Evolutionary conservation across 2,329 filamentous ascomycete genomes (phyloP).

Genomic region (Ilyonectria destructans): DNA sequence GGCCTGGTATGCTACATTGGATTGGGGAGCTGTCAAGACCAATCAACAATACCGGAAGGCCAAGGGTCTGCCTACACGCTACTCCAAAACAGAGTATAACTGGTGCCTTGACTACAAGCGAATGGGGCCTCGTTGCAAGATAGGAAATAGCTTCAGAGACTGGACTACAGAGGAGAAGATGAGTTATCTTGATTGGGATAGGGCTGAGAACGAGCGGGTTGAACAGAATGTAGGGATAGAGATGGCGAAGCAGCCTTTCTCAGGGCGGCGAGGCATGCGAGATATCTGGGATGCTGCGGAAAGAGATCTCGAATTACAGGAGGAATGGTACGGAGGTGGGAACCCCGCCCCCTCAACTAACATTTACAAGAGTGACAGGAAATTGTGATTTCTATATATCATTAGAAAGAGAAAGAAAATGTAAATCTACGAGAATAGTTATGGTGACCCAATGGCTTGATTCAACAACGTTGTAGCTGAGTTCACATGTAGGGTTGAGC

Average conservation of each 20-base stretch:
- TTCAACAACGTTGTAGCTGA: not conserved
- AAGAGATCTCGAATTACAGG: not conserved
- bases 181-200: no score
- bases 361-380: not conserved
- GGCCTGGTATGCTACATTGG: conserved; percentile 8
- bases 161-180: not conserved
- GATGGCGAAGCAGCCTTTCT: not conserved
- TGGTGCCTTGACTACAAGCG: not conserved
- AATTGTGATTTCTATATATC: not conserved
- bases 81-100: not conserved
- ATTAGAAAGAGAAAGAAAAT: not conserved
- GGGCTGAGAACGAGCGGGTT: no score
- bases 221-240: no score
- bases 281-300: not conserved
- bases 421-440: not conserved
- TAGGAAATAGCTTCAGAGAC: not conserved
- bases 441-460: not conserved
- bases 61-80: not conserved
- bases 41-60: not conserved
- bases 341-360: not conserved
- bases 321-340: not conserved
- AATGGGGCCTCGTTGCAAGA: no score
- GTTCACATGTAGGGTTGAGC: not conserved
- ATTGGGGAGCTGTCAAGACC: not conserved
- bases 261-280: not conserved